These are phyloP conservation scores for Rhizophagus clarus DNA, from an alignment of 192 early-diverging fungal species.

Conservation along the genomic window DNA sequence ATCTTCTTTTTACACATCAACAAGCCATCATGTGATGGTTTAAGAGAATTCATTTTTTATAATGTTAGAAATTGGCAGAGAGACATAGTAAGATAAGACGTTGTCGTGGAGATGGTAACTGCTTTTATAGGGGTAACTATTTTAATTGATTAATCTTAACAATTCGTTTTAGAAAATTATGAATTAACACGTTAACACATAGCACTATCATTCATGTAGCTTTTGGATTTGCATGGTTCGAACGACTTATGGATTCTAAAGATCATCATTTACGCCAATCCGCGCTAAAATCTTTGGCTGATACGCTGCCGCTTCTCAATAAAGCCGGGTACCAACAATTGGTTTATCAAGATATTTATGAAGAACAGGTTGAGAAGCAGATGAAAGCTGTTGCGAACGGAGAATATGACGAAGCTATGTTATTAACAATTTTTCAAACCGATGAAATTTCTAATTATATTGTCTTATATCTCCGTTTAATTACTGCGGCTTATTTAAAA, in stretches of 20 bases:
- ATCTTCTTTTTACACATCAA: slow-evolving; percentile 15
- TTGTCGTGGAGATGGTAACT: slow-evolving; percentile 67
- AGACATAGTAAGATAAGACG: slow-evolving; percentile 52
- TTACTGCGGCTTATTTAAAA: slow-evolving; percentile 60
- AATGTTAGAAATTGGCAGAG: slow-evolving; percentile 46
- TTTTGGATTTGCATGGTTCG: slow-evolving; percentile 67
- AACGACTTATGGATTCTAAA: slow-evolving; percentile 45
- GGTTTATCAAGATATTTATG: slow-evolving; percentile 61
- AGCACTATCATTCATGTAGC: slow-evolving; percentile 38
- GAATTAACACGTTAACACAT: neutral
- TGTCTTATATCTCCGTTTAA: slow-evolving; percentile 59
- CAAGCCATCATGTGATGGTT: slow-evolving; percentile 1
- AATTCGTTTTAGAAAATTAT: neutral
- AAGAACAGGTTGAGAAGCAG: slow-evolving; percentile 44
- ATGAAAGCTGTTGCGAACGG: slow-evolving; percentile 37
- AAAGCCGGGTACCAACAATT: slow-evolving; percentile 47
- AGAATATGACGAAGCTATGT: slow-evolving; percentile 40
- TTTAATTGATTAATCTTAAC: neutral
- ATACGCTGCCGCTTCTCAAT: slow-evolving; percentile 45
- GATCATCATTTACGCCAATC: slow-evolving; percentile 28
- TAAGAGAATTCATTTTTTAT: neutral
- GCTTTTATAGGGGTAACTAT: slow-evolving; percentile 61
- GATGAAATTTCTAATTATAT: slow-evolving; percentile 60
- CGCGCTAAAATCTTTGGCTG: slow-evolving; percentile 41
- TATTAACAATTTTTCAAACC: slow-evolving; percentile 53